Conservation (phyloP, 2,329 filamentous ascomycete genomes). For the Cercospora sojina region DNA sequence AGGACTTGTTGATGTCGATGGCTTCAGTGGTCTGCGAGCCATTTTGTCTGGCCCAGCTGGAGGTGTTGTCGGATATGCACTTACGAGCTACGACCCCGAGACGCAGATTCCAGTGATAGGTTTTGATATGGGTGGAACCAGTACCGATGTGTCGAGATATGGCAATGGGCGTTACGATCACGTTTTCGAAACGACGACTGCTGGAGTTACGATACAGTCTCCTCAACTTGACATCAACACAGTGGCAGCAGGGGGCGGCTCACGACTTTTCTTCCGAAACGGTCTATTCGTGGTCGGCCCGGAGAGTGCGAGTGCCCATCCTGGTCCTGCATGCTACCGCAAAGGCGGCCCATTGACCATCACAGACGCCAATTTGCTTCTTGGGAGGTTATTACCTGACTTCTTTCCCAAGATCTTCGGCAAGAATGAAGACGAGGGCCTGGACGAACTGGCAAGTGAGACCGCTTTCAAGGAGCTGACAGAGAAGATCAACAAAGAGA, state of each 20-base stretch:
- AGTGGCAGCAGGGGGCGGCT: conserved; percentile 85
- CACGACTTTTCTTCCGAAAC: conserved; percentile 80
- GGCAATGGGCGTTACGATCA: conserved; percentile 80
- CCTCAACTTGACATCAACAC: conserved; percentile 95
- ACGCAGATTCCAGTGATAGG: conserved; percentile 86
- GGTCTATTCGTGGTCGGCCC: conserved; percentile 88
- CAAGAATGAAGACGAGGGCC: conserved; percentile 75
- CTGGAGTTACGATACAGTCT: conserved; percentile 89
- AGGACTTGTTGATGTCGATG: conserved; percentile 67
- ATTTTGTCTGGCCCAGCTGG: conserved; percentile 90
- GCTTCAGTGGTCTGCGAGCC: conserved; percentile 79
- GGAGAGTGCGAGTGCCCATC: conserved; percentile 83
- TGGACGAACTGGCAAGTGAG: conserved; percentile 74
- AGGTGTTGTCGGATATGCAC: conserved; percentile 87
- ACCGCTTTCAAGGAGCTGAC: conserved; percentile 74
- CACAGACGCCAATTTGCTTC: conserved; percentile 87
- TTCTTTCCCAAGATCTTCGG: conserved; percentile 97
- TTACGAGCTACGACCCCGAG: conserved; percentile 81
- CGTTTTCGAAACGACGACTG: conserved; percentile 90
- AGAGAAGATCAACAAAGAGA: conserved; percentile 73
- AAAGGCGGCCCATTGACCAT: conserved; percentile 87
- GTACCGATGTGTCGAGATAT: conserved; percentile 86
- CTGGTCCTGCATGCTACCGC: conserved; percentile 85
- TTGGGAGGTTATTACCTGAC: conserved; percentile 79
- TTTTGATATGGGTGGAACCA: conserved; percentile 95